Evolutionary conservation across 768 basidiomycete species (phyloP), one percentile per base, ranked within the genome.

Genomic region (Psilocybe tampanensis): DNA sequence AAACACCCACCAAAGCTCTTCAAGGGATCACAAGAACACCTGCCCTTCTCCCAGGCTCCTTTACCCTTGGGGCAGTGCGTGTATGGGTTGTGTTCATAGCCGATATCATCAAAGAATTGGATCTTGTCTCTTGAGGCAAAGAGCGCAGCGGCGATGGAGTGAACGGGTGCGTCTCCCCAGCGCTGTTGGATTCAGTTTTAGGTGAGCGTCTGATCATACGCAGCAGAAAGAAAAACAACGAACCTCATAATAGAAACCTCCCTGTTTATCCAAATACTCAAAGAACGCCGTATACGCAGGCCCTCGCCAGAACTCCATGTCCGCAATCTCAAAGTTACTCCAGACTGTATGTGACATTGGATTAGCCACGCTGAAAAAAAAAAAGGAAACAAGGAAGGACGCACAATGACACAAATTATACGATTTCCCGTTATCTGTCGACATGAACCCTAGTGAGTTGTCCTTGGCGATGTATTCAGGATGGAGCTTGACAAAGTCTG

Each of bases 81-180:
- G 74, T 86, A 92, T 1, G 89, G 89, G 47, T 84, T 80, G 55
- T 93, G 90, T 54, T 84, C 77, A 68, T 92, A 94, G 17, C 89
- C 89, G 42, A 92, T 90, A 63, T 90, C 85, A 48, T 84, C 74
- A 71, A 90, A 91, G 74, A 86, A 91, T 65, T 90, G 87, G 41
- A 91, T 80, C 70, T 85, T 80, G 55, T 84, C 78, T 58, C 80
- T 81, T 0, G 65, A 59, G 12, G 80, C 78, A 65, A 89, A 85
- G 19, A 89, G 70, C 0, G 85, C 82, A 1, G 84, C 87, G 13
- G 81, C 88, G 55, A 89, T 86, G 24, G 81, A 83, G 65, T 89
- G 87, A 1, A 90, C 85, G 2, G 86, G 86, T 1, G 88, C 88
- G 61, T 88, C 87, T 8, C 77, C 77, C 78, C 78, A 80, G 33